Evolutionary conservation across 352 stramenopile genomes (phyloP).

Genomic region (Phytophthora agathidicida): DNA sequence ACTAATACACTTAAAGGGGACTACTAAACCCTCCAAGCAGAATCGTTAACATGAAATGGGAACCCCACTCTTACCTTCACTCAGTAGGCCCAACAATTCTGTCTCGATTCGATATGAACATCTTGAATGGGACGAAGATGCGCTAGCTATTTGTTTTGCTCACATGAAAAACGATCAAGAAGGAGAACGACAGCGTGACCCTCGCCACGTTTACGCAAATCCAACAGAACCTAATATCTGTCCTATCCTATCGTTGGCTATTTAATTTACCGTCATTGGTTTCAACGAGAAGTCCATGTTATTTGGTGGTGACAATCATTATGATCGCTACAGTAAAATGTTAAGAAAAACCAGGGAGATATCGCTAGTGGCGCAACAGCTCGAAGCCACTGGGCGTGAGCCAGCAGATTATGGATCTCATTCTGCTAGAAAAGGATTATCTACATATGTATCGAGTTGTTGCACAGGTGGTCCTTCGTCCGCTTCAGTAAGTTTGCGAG

Average conservation of each 20-base stretch:
- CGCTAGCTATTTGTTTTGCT: conserved; percentile 9
- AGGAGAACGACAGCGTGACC: conserved; percentile 3
- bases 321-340: conserved; percentile 4
- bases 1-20: no score
- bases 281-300: conserved; percentile 8
- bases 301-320: conserved; percentile 7
- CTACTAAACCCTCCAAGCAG: no score
- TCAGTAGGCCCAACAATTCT: no score
- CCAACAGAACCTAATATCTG: conserved; percentile 3
- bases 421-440: no score
- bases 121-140: conserved; percentile 10
- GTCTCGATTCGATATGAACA: conserved; percentile 7
- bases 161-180: conserved; percentile 18
- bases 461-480: no score
- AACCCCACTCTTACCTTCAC: no score
- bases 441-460: no score
- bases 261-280: conserved; percentile 5
- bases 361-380: background rate
- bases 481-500: no score
- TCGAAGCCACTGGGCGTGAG: no score
- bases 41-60: no score
- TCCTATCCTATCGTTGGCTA: conserved; percentile 3
- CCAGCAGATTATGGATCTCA: no score
- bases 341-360: background rate
- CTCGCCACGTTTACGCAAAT: conserved; percentile 11